Evolutionary conservation across 1,284 basidiomycete species (phyloP), one percentile per base, ranked within the genome.

Genomic region (Pseudozyma hubeiensis): DNA sequence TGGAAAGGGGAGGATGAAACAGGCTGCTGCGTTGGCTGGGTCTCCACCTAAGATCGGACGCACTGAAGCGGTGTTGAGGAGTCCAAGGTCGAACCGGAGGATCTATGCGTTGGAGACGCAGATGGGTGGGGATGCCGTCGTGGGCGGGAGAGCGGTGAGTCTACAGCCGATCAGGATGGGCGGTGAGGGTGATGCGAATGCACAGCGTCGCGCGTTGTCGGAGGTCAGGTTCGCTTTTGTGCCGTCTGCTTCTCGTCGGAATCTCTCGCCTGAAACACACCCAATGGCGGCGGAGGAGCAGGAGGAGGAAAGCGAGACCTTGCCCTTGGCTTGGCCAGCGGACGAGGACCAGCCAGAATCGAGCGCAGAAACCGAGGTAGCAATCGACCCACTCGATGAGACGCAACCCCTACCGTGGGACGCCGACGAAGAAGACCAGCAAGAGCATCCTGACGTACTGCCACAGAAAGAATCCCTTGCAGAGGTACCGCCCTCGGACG

Each of bases 61-160:
- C 29, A 37, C 54, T 2, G 39, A 63, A 14, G 50, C 30, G 1
- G 47, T 63, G 41, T 17, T 63, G n/a, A 54, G 68, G 33, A 65
- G 68, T 9, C 73, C 73, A 0, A 57, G 24, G 50, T 59, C 60
- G n/a, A 67, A 68, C 13, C 55, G 73, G 17, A 58, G 64, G 43
- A 66, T 75, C 11, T 75, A 67, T 48, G 73, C 64, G 19, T 53
- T 75, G 7, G 73, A 75, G 41, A 75, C 73, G 24, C 73, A 75
- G 41, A 17, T 62, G 6, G 31, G 24, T 33, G 52, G 45, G 35
- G 40, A 7, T 24, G 45, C 10, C 3, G 13, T 16, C 30, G 10
- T 24, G 6, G 43, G 17, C 7, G 43, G 17, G 13, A 56, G 62
- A 14, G 49, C 60, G n/a, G 44, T 35, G 29, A 44, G 40, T 19